Evolutionary conservation across 768 basidiomycete genomes (phyloP).

Genomic region (Brasilioporus rufonigricans): DNA sequence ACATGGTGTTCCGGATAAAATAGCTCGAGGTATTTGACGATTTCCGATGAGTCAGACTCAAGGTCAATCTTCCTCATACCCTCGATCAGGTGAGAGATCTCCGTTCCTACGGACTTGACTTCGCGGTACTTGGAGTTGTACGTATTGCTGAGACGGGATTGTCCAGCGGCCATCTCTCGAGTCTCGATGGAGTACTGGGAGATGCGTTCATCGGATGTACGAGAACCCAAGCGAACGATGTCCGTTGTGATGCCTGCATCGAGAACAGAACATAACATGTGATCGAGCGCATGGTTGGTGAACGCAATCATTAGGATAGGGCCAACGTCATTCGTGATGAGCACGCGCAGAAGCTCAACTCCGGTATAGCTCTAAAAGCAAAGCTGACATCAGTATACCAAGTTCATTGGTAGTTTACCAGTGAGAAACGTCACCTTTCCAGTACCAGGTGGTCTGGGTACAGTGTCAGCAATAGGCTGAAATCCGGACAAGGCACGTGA

Average conservation of each 20-base stretch:
- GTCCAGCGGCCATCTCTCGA: slow-evolving; percentile 45
- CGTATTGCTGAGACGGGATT: slow-evolving; percentile 40
- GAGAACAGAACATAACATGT: slow-evolving; percentile 62
- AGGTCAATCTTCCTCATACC: slow-evolving; percentile 34
- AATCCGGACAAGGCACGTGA: background rate
- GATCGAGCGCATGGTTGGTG: slow-evolving; percentile 80
- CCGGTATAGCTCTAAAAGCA: slow-evolving; percentile 58
- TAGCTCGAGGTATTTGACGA: slow-evolving; percentile 41
- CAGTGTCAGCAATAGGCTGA: background rate
- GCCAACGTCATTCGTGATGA: slow-evolving; percentile 49
- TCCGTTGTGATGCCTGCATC: slow-evolving; percentile 62
- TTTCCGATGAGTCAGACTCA: slow-evolving; percentile 35
- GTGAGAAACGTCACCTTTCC: slow-evolving; percentile 52
- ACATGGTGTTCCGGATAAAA: slow-evolving; percentile 50
- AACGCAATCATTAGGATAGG: slow-evolving; percentile 62
- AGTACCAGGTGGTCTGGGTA: slow-evolving; percentile 67
- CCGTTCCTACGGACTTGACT: slow-evolving; percentile 45
- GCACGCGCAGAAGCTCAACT: slow-evolving; percentile 63
- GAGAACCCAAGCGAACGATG: slow-evolving; percentile 68
- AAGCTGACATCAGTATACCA: background rate
- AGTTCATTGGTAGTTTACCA: background rate
- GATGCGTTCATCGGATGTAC: slow-evolving; percentile 59
- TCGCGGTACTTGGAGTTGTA: slow-evolving; percentile 33
- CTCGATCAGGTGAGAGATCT: slow-evolving; percentile 48
- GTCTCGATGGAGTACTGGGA: slow-evolving; percentile 58